Percentiles rank a stretch among this genome's conserved stretches.
Conservation (phyloP, 805 yeast species). For the Spathaspora hagerdaliae region DNA sequence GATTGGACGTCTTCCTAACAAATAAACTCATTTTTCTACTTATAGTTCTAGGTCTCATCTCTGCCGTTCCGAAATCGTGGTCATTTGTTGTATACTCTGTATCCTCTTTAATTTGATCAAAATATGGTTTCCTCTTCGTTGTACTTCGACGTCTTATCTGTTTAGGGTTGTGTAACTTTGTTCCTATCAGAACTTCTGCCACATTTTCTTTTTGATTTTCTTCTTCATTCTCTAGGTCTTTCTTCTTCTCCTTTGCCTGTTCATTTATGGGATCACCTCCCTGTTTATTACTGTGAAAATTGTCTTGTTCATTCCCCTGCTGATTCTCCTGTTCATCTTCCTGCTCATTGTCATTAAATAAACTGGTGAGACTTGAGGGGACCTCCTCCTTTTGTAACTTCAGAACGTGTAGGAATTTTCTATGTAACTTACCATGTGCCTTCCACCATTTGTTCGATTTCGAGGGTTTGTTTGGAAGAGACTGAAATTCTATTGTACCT, state of each 20-base stretch:
- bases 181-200: too few relatives aligned
- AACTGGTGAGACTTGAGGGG: background rate
- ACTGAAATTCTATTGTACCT: background rate
- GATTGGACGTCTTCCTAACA: background rate
- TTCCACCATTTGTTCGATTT: background rate
- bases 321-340: background rate
- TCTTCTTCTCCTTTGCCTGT: background rate
- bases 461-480: background rate
- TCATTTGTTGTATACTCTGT: too few relatives aligned
- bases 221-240: background rate
- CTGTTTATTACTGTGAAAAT: too few relatives aligned
- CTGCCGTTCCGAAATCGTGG: too few relatives aligned
- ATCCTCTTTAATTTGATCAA: too few relatives aligned
- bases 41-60: background rate
- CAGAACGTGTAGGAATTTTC: background rate
- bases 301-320: too few relatives aligned
- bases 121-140: too few relatives aligned
- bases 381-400: background rate
- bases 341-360: background rate
- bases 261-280: too few relatives aligned
- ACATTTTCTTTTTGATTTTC: background rate
- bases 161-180: too few relatives aligned
- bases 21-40: conserved; percentile 4
- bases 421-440: background rate
- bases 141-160: too few relatives aligned